Percentiles rank a stretch among this genome's conserved stretches.
These are phyloP conservation scores for Mucor circinelloides DNA, from an alignment of 371 early-diverging fungal genomes.

Conservation along the genomic window DNA sequence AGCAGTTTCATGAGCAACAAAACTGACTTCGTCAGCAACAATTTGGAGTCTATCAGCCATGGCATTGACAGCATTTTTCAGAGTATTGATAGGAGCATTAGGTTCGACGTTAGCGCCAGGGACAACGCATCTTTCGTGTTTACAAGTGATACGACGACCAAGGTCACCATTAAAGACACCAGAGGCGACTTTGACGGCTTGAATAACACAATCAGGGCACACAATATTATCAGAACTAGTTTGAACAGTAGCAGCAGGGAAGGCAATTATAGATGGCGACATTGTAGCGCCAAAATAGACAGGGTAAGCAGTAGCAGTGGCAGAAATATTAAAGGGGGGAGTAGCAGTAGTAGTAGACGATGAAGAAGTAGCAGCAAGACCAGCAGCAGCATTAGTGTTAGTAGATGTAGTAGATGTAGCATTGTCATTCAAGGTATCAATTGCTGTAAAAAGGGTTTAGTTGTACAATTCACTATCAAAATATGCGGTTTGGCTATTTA, in stretches of 20 bases:
- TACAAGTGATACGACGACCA: slow-evolving; percentile 46
- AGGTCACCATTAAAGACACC: slow-evolving; percentile 55
- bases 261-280: slow-evolving; percentile 28
- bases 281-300: slow-evolving; percentile 35
- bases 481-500: slow-evolving; percentile 7
- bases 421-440: neutral
- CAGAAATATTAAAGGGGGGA: slow-evolving; percentile 36
- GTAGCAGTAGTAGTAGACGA: slow-evolving; percentile 15
- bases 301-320: slow-evolving; percentile 37
- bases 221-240: slow-evolving; percentile 40
- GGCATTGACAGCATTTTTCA: slow-evolving; percentile 63
- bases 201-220: slow-evolving; percentile 48
- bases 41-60: slow-evolving; percentile 65
- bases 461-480: neutral
- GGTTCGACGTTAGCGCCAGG: slow-evolving; percentile 30
- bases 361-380: slow-evolving; percentile 15
- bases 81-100: slow-evolving; percentile 31
- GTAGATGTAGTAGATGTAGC: slow-evolving; percentile 8
- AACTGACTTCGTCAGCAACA: slow-evolving; percentile 59
- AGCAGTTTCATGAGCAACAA: slow-evolving; percentile 64
- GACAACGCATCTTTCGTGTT: slow-evolving; percentile 36
- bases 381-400: slow-evolving; percentile 15
- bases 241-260: slow-evolving; percentile 31
- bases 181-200: slow-evolving; percentile 53
- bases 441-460: neutral